Evolutionary conservation across 208 protist genomes (phyloP).

Genomic region (Crithidia sp.): DNA sequence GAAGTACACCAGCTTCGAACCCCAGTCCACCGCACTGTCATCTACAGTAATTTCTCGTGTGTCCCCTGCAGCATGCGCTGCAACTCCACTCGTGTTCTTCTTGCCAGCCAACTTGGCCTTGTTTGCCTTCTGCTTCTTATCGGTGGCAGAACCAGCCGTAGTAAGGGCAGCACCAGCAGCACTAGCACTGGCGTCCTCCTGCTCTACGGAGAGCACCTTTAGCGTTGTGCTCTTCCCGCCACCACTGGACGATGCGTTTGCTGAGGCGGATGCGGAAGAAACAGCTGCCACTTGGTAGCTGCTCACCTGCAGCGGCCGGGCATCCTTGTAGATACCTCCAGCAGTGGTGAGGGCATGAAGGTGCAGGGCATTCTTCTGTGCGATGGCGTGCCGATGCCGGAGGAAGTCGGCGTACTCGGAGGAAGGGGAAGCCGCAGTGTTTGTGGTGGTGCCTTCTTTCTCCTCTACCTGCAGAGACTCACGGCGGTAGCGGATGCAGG

Average conservation of each 20-base stretch:
- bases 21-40: slow-evolving; percentile 15
- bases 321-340: slow-evolving; percentile 26
- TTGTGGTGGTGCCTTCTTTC: background rate
- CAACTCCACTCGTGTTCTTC: slow-evolving; percentile 1
- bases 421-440: background rate
- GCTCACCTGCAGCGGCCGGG: slow-evolving; percentile 39
- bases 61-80: background rate
- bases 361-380: slow-evolving; percentile 40
- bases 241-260: background rate
- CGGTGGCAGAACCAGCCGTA: background rate
- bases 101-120: background rate
- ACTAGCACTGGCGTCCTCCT: slow-evolving; percentile 27
- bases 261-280: background rate
- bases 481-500: slow-evolving; percentile 54
- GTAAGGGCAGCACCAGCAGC: background rate
- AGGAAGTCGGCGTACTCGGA: slow-evolving; percentile 32
- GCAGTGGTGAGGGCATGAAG: slow-evolving; percentile 55
- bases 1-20: slow-evolving; percentile 67
- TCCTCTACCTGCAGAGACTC: slow-evolving; percentile 3
- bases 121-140: background rate
- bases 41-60: background rate
- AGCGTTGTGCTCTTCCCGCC: slow-evolving; percentile 10
- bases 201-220: slow-evolving; percentile 56
- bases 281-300: slow-evolving; percentile 43
- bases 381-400: slow-evolving; percentile 5